phyloP scores from a whole-genome alignment of 2,329 filamentous ascomycete species.

The Diplodia intermedia region DNA sequence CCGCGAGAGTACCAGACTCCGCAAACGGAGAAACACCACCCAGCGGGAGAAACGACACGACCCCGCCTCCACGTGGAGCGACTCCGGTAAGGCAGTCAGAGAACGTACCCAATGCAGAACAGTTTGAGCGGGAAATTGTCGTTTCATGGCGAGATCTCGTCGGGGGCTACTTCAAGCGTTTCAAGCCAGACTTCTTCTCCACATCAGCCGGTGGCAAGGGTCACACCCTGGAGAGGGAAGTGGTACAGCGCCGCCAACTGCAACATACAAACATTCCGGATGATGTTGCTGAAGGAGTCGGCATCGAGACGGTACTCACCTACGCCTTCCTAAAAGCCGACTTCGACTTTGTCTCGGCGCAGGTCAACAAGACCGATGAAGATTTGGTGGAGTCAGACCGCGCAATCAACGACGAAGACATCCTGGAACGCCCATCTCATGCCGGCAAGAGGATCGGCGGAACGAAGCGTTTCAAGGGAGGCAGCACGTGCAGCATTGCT shows the following conservation, averaged over 20 bases:
- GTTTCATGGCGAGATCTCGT: conserved; percentile 81
- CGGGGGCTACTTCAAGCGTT: conserved; percentile 92
- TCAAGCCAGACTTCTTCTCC: conserved; percentile 80
- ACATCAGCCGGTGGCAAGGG: conserved; percentile 50
- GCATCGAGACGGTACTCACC: conserved; percentile 78
- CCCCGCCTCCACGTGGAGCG: conserved; percentile 36
- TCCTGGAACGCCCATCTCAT: conserved; percentile 70
- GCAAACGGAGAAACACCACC: conserved; percentile 39
- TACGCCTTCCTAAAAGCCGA: conserved; percentile 95
- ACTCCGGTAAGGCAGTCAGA: conserved; percentile 45
- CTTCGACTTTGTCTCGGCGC: conserved; percentile 89
- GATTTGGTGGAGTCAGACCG: conserved; percentile 74
- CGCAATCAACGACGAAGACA: conserved; percentile 84
- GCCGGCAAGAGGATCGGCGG: conserved; percentile 69
- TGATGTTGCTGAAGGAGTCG: conserved; percentile 55
- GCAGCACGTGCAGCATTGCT: conserved; percentile 87
- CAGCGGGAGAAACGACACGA: conserved; percentile 35
- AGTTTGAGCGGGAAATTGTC: conserved; percentile 75
- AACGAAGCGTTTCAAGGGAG: conserved; percentile 82
- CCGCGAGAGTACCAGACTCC: conserved; percentile 42
- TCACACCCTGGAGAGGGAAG: conserved; percentile 45
- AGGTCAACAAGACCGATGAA: conserved; percentile 77
- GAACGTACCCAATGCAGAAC: conserved; percentile 67
- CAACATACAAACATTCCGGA: conserved; percentile 38
- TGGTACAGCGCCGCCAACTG: conserved; percentile 39